phyloP scores from a whole-genome alignment of 208 protist species.

The Kentomonas sorsogonicus region DNA sequence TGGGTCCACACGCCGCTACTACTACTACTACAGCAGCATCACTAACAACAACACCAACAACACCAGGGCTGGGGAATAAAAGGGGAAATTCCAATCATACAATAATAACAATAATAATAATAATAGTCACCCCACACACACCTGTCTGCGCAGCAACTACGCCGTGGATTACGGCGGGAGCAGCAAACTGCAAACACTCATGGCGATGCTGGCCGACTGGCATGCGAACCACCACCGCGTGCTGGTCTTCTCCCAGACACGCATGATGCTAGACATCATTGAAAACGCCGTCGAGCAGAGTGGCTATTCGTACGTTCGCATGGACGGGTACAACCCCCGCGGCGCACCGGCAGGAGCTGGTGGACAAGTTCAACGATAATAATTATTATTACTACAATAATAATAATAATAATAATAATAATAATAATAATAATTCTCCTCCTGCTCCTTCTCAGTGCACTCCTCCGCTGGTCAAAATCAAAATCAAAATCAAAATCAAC shows the following conservation, averaged over 20 bases:
- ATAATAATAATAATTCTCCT: no score
- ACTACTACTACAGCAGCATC: background rate
- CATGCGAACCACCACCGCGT: slow-evolving; percentile 86
- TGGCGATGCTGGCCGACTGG: slow-evolving; percentile 92
- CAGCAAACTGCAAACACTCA: slow-evolving; percentile 92
- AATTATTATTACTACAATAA: background rate
- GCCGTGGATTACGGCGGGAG: slow-evolving; percentile 58
- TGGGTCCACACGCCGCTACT: no score
- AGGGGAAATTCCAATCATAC: slow-evolving; percentile 3
- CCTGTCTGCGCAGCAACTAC: slow-evolving; percentile 65
- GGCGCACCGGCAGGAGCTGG: slow-evolving; percentile 72
- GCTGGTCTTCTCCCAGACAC: slow-evolving; percentile 97
- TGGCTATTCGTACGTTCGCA: slow-evolving; percentile 85
- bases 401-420: no score
- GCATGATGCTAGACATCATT: slow-evolving; percentile 97
- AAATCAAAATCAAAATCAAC: no score
- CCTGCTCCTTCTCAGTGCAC: no score
- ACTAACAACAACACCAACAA: slow-evolving; percentile 5
- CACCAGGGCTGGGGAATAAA: slow-evolving; percentile 1
- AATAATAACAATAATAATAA: slow-evolving; percentile 9
- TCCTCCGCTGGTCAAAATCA: no score
- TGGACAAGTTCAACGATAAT: slow-evolving; percentile 94
- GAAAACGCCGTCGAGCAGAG: slow-evolving; percentile 85
- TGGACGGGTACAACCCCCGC: slow-evolving; percentile 95
- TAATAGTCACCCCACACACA: slow-evolving; percentile 2